These are phyloP conservation scores for Suhomyces kilbournensis DNA, from an alignment of 805 yeast genomes.

Conservation along the genomic window DNA sequence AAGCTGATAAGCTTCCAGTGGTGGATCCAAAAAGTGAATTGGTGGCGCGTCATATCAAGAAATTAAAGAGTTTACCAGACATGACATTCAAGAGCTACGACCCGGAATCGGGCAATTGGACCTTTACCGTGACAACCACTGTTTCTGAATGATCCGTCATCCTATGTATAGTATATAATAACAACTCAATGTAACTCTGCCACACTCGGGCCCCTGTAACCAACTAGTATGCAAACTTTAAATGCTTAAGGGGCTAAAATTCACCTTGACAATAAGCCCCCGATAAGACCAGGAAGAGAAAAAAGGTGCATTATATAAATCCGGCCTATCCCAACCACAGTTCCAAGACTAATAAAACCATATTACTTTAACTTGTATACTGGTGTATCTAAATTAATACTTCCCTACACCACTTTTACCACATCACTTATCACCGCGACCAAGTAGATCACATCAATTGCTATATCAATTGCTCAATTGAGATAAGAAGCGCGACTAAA, in stretches of 20 bases:
- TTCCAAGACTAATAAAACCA: too few species aligned
- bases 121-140: constrained; percentile 49
- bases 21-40: constrained; percentile 74
- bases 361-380: background rate
- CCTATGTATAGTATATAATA: background rate
- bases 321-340: background rate
- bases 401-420: background rate
- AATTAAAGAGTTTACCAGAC: constrained; percentile 57
- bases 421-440: background rate
- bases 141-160: background rate
- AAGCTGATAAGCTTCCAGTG: constrained; percentile 67
- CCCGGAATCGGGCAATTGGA: constrained; percentile 70
- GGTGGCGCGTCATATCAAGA: constrained; percentile 64
- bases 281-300: background rate
- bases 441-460: too few species aligned
- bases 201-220: background rate
- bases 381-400: background rate
- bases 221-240: background rate
- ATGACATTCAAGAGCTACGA: constrained; percentile 75
- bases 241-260: background rate
- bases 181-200: background rate
- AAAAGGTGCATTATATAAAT: background rate
- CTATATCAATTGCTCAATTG: background rate
- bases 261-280: background rate
- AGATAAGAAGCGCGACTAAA: background rate